phyloP scores from a whole-genome alignment of 1,284 basidiomycete species.

The Cutaneotrichosporon spelunceum region DNA sequence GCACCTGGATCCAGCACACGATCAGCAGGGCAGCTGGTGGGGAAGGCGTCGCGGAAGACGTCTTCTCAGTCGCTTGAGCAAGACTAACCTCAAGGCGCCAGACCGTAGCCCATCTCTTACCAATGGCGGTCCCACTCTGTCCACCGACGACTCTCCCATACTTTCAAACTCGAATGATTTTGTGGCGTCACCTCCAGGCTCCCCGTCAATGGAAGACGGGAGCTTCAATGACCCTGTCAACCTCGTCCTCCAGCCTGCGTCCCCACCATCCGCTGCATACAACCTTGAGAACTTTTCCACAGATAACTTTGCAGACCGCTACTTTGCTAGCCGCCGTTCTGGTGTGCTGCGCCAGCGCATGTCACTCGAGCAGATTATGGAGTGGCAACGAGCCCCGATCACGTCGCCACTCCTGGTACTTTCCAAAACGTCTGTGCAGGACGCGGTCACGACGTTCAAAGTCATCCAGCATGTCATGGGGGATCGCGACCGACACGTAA shows the following conservation, averaged over 20 bases:
- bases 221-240: conserved; percentile 17
- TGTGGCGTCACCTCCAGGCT: conserved; percentile 9
- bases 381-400: conserved; percentile 77
- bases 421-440: conserved; percentile 60
- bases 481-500: conserved; percentile 64
- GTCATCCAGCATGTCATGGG: conserved; percentile 88
- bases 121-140: not conserved
- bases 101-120: conserved; percentile 4
- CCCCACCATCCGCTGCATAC: conserved; percentile 18
- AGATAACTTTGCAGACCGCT: conserved; percentile 74
- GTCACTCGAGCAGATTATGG: conserved; percentile 78
- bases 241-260: conserved; percentile 24
- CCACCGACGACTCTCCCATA: not conserved
- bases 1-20: not conserved
- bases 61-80: conserved; percentile 13
- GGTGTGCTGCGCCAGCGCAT: conserved; percentile 69
- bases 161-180: not conserved
- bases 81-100: conserved; percentile 12
- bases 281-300: conserved; percentile 60
- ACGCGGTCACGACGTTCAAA: conserved; percentile 79
- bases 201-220: conserved; percentile 15
- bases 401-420: conserved; percentile 69
- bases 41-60: conserved; percentile 15
- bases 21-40: conserved; percentile 19
- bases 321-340: conserved; percentile 81